phyloP scores from a whole-genome alignment of 495 filamentous ascomycete species.

The Hypoxylon perforatum region DNA sequence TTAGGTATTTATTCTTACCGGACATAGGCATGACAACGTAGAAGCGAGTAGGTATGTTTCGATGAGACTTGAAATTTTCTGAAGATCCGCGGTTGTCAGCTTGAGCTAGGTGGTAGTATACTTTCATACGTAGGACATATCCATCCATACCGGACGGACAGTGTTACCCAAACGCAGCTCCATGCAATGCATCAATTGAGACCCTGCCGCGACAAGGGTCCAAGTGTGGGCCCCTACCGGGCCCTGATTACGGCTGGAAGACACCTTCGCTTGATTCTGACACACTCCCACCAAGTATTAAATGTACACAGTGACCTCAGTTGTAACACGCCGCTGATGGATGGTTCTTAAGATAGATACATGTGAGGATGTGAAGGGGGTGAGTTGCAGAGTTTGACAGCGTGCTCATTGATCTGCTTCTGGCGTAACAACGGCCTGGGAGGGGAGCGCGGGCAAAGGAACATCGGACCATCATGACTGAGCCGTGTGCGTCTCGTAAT shows the following conservation, averaged over 20 bases:
- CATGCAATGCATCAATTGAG: conserved; percentile 32
- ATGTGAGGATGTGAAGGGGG: neutral
- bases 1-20: conserved; percentile 23
- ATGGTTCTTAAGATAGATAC: conserved; percentile 15
- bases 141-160: neutral
- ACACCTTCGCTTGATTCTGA: conserved; percentile 13
- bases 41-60: neutral
- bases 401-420: neutral
- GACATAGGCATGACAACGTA: neutral
- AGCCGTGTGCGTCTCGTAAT: conserved; percentile 3
- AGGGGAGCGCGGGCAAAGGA: conserved; percentile 2
- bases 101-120: neutral
- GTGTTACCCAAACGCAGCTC: conserved; percentile 11
- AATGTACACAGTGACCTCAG: conserved; percentile 2
- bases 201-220: conserved; percentile 28
- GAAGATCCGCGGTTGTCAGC: neutral
- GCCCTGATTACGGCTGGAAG: conserved; percentile 4
- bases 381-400: conserved; percentile 8
- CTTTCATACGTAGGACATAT: neutral
- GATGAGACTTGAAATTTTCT: neutral
- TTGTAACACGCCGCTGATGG: conserved; percentile 6
- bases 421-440: conserved; percentile 10
- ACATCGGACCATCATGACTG: conserved; percentile 11
- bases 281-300: conserved; percentile 4
- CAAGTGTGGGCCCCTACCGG: neutral